Evolutionary conservation across 345 rosid species (phyloP).

Genomic region (Aquilaria yunnanensis): DNA sequence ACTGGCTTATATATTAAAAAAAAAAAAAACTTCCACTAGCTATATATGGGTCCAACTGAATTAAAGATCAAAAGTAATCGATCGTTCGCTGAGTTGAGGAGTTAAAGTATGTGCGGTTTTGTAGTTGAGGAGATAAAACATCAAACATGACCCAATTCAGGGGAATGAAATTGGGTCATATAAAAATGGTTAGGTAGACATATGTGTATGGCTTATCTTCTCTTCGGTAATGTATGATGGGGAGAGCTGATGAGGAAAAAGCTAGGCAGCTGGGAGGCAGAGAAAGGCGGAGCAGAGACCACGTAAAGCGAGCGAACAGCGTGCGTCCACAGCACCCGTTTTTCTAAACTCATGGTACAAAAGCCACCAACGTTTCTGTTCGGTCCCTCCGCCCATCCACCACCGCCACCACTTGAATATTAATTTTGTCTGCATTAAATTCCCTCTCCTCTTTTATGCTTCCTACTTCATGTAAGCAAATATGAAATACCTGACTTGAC

Average conservation of each 20-base stretch:
- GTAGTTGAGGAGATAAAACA: too few relatives aligned
- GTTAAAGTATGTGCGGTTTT: too few relatives aligned
- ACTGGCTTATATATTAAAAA: too few relatives aligned
- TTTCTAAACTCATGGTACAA: conserved; percentile 38
- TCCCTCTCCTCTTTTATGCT: neutral
- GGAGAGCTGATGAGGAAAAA: neutral
- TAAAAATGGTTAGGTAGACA: too few relatives aligned
- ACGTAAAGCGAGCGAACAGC: conserved; percentile 29
- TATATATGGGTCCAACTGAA: too few relatives aligned
- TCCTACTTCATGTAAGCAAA: neutral
- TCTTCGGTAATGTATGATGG: too few relatives aligned
- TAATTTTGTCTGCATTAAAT: conserved; percentile 1
- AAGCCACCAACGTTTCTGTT: conserved; percentile 35
- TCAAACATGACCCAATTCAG: too few relatives aligned
- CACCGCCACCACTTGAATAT: neutral
- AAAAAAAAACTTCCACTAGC: too few relatives aligned
- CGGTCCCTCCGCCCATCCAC: neutral
- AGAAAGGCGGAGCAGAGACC: conserved; percentile 44
- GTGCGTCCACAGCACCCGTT: conserved; percentile 25
- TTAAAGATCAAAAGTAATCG: too few relatives aligned
- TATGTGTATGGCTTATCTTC: too few relatives aligned
- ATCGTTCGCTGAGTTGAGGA: too few relatives aligned
- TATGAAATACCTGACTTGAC: neutral
- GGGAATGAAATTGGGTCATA: too few relatives aligned
- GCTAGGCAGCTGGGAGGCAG: neutral